Base-by-base conservation (phyloP, 164 flowering plant species). In the Euptelea pleiosperma region DNA sequence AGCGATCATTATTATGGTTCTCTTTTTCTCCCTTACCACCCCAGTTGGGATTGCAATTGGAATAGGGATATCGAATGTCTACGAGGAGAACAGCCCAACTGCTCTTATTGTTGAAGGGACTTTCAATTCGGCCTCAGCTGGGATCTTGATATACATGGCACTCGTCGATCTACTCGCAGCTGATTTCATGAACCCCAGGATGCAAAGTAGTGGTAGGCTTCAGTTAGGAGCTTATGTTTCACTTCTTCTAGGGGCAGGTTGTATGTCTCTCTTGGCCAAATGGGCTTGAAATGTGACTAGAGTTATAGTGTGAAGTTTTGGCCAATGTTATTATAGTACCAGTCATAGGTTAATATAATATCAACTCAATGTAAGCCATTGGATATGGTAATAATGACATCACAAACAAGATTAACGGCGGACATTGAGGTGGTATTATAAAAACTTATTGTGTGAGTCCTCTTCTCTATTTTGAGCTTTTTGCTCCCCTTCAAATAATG, bases 141-240 rank as follows among this genome's bases (percentile, higher is more conserved):
- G 82, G 25, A 78, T 78, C 12, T 48, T 78, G 7, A 66, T 75
- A 4, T 75, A 78, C 44, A 75, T 75, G 82, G 64, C 82, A 1
- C 57, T 75, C 2, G 82, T 75, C 4, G 82, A 79, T 52, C 56
- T 76, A 7, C 49, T 75, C 1, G 79, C 72, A 0, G 67, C 71
- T 1, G 76, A 70, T 57, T 73, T 75, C 52, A 66, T 75, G 76
- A 56, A 31, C 53, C 58, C 66, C 0, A 75, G 56, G 52, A 25
- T 74, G 68, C 70, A 60, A 21, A 66, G 37, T 46, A 69, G 64
- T 58, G 29, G 50, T 0, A 73, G 52, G 52, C 71, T 76, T 40
- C 76, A 73, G 29, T 12, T 76, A 15, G 67, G 64, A 7, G 63
- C 67, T 1, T 64, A 64, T 60, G 10, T 57, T 14, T 61, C 69